Conservation (phyloP, 305 asterid genomes). For the Fraxinus dipetala region DNA sequence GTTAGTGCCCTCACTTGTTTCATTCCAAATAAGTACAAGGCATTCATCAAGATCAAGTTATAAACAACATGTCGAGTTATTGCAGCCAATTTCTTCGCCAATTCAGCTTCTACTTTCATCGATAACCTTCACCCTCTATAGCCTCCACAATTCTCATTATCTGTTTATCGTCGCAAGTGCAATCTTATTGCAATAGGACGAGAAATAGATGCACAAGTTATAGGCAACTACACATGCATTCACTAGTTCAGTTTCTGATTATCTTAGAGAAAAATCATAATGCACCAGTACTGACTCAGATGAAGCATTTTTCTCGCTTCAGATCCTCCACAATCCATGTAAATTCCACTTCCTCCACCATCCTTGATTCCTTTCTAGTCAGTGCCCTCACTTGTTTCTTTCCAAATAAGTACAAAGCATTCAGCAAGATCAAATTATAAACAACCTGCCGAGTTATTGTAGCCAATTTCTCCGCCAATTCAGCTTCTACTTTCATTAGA, state of each 20-base stretch:
- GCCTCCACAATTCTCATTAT: slow-evolving; percentile 88
- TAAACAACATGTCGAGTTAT: slow-evolving; percentile 71
- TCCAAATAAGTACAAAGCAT: slow-evolving; percentile 3
- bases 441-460: slow-evolving; percentile 73
- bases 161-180: slow-evolving; percentile 35
- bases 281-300: not conserved
- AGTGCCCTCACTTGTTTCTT: slow-evolving; percentile 17
- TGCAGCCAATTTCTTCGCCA: slow-evolving; percentile 82
- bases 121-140: slow-evolving; percentile 74
- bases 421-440: not conserved
- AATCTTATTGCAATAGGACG: slow-evolving; percentile 10
- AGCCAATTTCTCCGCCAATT: slow-evolving; percentile 85
- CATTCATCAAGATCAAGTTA: slow-evolving; percentile 1
- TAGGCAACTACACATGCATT: not conserved
- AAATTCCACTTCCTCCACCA: not conserved
- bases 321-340: no score
- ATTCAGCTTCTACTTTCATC: slow-evolving; percentile 87
- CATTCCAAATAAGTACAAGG: slow-evolving; percentile 11
- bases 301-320: no score
- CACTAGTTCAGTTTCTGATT: not conserved
- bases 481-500: slow-evolving; percentile 84
- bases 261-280: slow-evolving; percentile 4
- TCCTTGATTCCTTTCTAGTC: slow-evolving; percentile 15
- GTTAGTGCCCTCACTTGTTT: slow-evolving; percentile 24
- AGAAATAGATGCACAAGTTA: not conserved